Base-by-base conservation (phyloP, 371 early-diverging fungal species). In the Rhizopus stolonifer region DNA sequence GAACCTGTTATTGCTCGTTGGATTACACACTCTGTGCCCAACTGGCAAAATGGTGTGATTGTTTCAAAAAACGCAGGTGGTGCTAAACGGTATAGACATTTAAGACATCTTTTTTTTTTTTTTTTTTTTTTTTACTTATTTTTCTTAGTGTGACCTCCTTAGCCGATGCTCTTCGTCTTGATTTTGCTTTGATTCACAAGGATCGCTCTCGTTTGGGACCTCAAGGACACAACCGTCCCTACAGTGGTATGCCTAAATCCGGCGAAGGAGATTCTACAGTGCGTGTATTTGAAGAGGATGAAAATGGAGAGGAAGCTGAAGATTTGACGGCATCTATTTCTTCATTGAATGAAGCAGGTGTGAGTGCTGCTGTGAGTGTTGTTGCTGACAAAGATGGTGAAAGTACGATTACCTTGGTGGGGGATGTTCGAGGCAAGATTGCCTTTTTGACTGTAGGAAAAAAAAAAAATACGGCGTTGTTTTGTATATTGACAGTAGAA, bases 31-130 rank as follows among this genome's bases (percentile, higher is more conserved):
- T 69, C 83, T 59, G 86, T 91, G 25, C 81, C 87, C 23, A 83
- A 90, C 49, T 86, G 88, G 73, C 62, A 76, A 55, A 74, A 83
- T 43, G 92, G 88, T 52, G 95, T 95, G 10, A 89, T 96, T 19
- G 93, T 98, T 23, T 86, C 90, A 60, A 96, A 96, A 81, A 96
- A 98, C 70, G 94, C 98, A n/a, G 98, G 98, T 51, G 96, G 95
- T 31, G 93, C 95, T 60, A 95, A 96, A 78, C 85, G 96, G 93
- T 90, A 75, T 51, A 24, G 4, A 44, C n/a, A 38, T 11, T n/a
- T 24, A 18, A 3, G 32, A 29, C 31, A 29, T n/a, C n/a, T n/a
- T n/a, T n/a, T n/a, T n/a, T n/a, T n/a, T n/a, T n/a, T n/a, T n/a
- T n/a, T n/a, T n/a, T 22, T 19, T 17, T 22, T 14, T 18, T 24